Evolutionary conservation across 768 basidiomycete species (phyloP), one percentile per base, ranked within the genome.

Genomic region (Agaricus sinodeliciosus): DNA sequence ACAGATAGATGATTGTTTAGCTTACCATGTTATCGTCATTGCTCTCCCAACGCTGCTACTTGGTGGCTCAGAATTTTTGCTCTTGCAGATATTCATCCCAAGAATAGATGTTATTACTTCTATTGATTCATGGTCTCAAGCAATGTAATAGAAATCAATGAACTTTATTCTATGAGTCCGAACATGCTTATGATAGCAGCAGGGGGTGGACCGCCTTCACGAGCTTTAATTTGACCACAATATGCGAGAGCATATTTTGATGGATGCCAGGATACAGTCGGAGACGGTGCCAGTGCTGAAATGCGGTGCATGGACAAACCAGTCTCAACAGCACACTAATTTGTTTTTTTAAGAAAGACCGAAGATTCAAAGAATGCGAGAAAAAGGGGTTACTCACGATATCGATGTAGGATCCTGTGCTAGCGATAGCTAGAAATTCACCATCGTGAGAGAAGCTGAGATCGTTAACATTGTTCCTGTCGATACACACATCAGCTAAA

Each of bases 391-490:
- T n/a, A 66, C 86, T 53, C 58, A 89, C 87, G 40, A 90, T 87
- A 56, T 90, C 88, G 48, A 90, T 84, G 57, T 89, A 90, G 27
- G 71, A 68, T 16, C 87, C 87, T 8, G 77, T 74, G 56, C 74
- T 87, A 8, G 88, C 84, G 46, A 90, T 83, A 15, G 89, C 89
- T 43, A 91, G 66, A 61, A 84, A 91, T 71, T 92, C 89, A 31
- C 89, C 89, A 58, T 91, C 89, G 57, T 84, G 76, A 11, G 87
- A 90, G 73, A 90, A 92, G 63, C 84, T 88, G 16, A 90, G 66
- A 16, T 78, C 77, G 55, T 79, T 87, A 60, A 90, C 86, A 18
- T 81, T 75, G 62, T 89, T 72, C 51, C 89, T 90, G 59, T 22
- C 15, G 48, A 22, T 52, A 11, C n/a, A 22, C 48, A 7, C 1